A percentile compares a stretch with the other conserved stretches of the same genome.
These are phyloP conservation scores for Phytophthora lateralis DNA, from an alignment of 352 stramenopile genomes.

Conservation along the genomic window DNA sequence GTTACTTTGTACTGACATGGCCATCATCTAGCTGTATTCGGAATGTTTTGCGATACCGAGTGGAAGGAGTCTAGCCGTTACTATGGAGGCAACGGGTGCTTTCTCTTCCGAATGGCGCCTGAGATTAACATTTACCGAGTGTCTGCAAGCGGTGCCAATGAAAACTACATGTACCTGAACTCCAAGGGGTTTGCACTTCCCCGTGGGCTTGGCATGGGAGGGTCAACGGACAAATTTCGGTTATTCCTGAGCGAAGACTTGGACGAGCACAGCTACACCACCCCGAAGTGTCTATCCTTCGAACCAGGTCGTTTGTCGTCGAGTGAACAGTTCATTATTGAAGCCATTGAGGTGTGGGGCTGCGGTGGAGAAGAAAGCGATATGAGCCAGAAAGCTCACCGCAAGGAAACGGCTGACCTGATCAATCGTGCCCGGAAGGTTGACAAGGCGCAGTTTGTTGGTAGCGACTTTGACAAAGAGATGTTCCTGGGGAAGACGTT, in stretches of 20 bases:
- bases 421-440: slow-evolving; percentile 86
- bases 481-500: slow-evolving; percentile 86
- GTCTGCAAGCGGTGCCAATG: slow-evolving; percentile 44
- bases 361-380: slow-evolving; percentile 70
- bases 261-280: slow-evolving; percentile 84
- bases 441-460: slow-evolving; percentile 85
- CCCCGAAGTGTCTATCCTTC: slow-evolving; percentile 74
- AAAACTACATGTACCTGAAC: slow-evolving; percentile 90
- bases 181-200: slow-evolving; percentile 82
- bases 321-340: slow-evolving; percentile 62
- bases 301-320: slow-evolving; percentile 67
- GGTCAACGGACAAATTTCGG: slow-evolving; percentile 74
- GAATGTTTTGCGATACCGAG: slow-evolving; percentile 86
- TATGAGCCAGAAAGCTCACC: slow-evolving; percentile 59
- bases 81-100: slow-evolving; percentile 83
- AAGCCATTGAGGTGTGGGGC: slow-evolving; percentile 81
- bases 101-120: slow-evolving; percentile 75
- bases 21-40: slow-evolving; percentile 67
- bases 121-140: slow-evolving; percentile 70
- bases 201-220: slow-evolving; percentile 77
- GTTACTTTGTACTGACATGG: background rate
- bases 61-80: slow-evolving; percentile 85
- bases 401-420: slow-evolving; percentile 81
- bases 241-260: slow-evolving; percentile 87
- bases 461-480: slow-evolving; percentile 85